These are phyloP conservation scores for Rhinocladiella similis DNA, from an alignment of 2,329 filamentous ascomycete genomes.

Conservation along the genomic window DNA sequence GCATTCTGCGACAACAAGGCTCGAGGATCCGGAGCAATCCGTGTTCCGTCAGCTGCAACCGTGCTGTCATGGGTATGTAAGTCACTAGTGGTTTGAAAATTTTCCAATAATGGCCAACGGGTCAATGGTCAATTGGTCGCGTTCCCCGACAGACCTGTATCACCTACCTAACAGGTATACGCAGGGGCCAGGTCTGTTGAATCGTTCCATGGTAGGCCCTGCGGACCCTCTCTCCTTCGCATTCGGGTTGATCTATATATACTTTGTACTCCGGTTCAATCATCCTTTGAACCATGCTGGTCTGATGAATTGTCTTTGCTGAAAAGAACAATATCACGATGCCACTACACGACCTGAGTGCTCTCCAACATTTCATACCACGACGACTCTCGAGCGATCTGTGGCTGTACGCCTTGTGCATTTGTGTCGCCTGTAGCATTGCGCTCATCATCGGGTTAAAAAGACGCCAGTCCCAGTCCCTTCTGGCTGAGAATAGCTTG, in stretches of 20 bases:
- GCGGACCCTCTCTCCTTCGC: too few species aligned
- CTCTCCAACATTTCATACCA: too few species aligned
- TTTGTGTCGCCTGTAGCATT: conserved; percentile 5
- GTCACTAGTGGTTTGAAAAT: neutral
- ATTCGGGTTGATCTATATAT: too few species aligned
- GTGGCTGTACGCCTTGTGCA: conserved; percentile 1
- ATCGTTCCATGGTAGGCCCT: too few species aligned
- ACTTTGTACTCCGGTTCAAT: too few species aligned
- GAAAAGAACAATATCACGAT: too few species aligned
- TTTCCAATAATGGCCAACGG: neutral
- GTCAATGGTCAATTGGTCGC: neutral
- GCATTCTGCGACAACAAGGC: neutral
- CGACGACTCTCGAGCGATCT: neutral
- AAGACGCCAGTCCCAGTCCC: neutral
- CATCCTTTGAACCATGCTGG: too few species aligned
- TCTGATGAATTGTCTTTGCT: too few species aligned
- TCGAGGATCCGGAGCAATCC: neutral
- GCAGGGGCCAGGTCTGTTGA: too few species aligned
- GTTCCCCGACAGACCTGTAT: neutral
- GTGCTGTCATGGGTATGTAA: neutral
- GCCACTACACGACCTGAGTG: too few species aligned
- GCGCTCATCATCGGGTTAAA: neutral
- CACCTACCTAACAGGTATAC: too few species aligned
- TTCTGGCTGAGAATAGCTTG: neutral
- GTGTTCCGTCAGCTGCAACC: neutral